A percentile compares a stretch with the other conserved stretches of the same genome.
Evolutionary conservation across 1,284 basidiomycete genomes (phyloP).

Genomic region (Sphagnurus paluster): DNA sequence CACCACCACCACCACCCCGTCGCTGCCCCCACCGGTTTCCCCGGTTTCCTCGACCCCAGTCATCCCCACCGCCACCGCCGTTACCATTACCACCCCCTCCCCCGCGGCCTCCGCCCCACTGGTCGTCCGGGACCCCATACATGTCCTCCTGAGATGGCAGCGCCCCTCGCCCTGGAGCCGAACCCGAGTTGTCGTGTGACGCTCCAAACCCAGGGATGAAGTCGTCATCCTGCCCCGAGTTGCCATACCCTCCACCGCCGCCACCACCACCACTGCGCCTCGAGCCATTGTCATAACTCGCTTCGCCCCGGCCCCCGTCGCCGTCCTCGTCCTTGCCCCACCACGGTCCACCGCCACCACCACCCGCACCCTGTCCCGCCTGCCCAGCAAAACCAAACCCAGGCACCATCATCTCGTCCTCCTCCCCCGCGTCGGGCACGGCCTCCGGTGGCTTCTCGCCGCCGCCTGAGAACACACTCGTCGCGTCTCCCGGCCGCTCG

Average conservation of each 20-base stretch:
- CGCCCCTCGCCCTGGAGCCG: conserved; percentile 30
- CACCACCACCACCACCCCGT: conserved; percentile 27
- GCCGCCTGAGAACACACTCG: conserved; percentile 69
- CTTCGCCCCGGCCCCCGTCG: conserved; percentile 23
- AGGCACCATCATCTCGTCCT: conserved; percentile 73
- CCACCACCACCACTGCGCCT: conserved; percentile 8
- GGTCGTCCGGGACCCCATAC: conserved; percentile 31
- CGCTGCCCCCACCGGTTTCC: conserved; percentile 34
- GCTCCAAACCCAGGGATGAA: conserved; percentile 56
- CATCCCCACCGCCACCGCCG: conserved; percentile 28
- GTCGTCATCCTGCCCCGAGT: conserved; percentile 33
- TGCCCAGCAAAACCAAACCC: conserved; percentile 46
- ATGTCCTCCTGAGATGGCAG: conserved; percentile 33
- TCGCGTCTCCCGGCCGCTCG: conserved; percentile 75
- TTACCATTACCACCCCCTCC: conserved; percentile 23
- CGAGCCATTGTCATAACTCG: conserved; percentile 16
- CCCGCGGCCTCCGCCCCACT: conserved; percentile 24
- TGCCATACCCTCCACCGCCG: conserved; percentile 11
- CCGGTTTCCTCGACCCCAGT: conserved; percentile 29
- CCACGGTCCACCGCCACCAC: conserved; percentile 30
- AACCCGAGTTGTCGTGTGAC: conserved; percentile 14
- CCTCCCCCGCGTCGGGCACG: conserved; percentile 58
- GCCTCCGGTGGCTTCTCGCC: conserved; percentile 76
- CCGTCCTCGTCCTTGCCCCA: conserved; percentile 44
- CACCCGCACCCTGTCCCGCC: conserved; percentile 11